Percentiles rank a stretch among this genome's conserved stretches.
phyloP scores from a whole-genome alignment of 495 filamentous ascomycete species.

The Haplographium delicatum region DNA sequence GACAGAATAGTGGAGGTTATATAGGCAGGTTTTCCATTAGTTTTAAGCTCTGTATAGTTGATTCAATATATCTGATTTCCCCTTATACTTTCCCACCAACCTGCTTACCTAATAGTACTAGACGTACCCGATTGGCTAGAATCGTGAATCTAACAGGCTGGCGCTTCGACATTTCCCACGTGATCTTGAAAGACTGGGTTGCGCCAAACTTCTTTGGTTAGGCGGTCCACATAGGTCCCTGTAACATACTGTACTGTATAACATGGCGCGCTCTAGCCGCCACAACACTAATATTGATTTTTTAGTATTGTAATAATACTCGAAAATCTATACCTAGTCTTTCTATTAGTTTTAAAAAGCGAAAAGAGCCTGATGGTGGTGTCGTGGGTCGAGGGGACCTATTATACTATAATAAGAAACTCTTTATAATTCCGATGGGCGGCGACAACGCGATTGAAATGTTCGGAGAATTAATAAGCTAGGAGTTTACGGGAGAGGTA shows the following conservation, averaged over 20 bases:
- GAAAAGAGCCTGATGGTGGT: slow-evolving; percentile 10
- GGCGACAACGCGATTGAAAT: slow-evolving; percentile 9
- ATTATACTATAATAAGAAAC: slow-evolving; percentile 7
- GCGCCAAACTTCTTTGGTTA: too few species aligned
- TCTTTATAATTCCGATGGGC: slow-evolving; percentile 5
- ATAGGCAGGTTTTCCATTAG: too few species aligned
- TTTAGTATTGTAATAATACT: slow-evolving; percentile 3
- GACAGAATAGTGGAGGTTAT: too few species aligned
- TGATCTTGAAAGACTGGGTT: too few species aligned
- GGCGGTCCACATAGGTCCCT: slow-evolving; percentile 3
- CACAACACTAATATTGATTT: not conserved
- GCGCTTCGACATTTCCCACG: too few species aligned
- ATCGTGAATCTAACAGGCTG: too few species aligned
- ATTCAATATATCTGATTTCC: too few species aligned
- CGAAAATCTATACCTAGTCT: slow-evolving; percentile 8
- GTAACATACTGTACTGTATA: not conserved
- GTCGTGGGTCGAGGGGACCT: slow-evolving; percentile 3
- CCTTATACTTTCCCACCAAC: too few species aligned
- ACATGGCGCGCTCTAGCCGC: not conserved
- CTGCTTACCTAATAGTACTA: not conserved
- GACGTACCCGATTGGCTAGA: too few species aligned
- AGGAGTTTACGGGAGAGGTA: not conserved
- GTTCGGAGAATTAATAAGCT: slow-evolving; percentile 9
- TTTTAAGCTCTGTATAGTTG: too few species aligned
- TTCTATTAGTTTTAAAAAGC: slow-evolving; percentile 13